Base-by-base conservation (phyloP, 2,329 filamentous ascomycete species). In the Talaromyces marneffei region DNA sequence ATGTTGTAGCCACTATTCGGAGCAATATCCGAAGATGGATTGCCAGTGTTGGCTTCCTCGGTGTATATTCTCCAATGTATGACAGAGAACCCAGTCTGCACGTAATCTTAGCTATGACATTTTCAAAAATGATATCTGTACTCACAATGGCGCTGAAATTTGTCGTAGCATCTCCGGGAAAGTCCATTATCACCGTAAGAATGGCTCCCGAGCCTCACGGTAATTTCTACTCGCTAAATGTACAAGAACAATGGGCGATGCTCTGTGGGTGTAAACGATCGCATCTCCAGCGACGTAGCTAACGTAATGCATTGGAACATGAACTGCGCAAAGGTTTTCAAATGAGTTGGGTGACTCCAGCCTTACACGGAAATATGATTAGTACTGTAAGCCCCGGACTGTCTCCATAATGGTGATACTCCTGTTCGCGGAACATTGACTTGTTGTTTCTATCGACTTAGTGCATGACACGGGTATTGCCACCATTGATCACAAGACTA, bases 51-150 rank as follows among this genome's bases (percentile, higher is more conserved):
- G 48, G 66, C 66, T 60, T 75, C 74, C 63, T 76, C 74, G 23
- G 72, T 75, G 64, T 76, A 77, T 61, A 76, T 72, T 65, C 74
- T 75, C 75, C 76, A 78, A 60, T 77, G 72, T 27, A 78, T 73
- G 39, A 68, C 74, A 63, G 74, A 75, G 67, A 77, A 77, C 35
- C 74, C 75, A 70, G 77, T 75, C 76, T 78, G 52, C 16, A 42
- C 29, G n/a, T 10, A 31, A 39, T 10, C 59, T 74, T 67, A 74
- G 68, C 42, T 25, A 16, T 35, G n/a, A 18, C 2, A 29, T 25
- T 27, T 59, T 27, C 25, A 20, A 33, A 25, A 18, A 33, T 42
- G 27, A 44, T 33, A 56, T n/a, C 46, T n/a, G 18, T 18, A 71
- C 76, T 66, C 71, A 78, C 76, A 68, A 77, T 73, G 59, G 72